Evolutionary conservation across 768 basidiomycete species (phyloP).

Genomic region (Naganishia vaughanmartiniae): DNA sequence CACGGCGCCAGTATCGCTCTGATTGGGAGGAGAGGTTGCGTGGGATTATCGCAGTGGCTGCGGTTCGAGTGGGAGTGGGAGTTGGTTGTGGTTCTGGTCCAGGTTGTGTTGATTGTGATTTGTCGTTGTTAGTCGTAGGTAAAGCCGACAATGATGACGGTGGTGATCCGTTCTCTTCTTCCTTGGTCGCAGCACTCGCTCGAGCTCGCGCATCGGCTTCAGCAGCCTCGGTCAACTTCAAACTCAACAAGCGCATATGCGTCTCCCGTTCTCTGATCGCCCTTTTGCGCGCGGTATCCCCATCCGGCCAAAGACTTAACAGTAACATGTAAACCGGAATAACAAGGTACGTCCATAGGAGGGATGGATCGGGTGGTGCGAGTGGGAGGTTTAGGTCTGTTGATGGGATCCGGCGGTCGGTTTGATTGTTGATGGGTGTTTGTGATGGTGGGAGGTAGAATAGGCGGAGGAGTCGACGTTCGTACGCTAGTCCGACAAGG

Average conservation of each 20-base stretch:
- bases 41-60: constrained; percentile 6
- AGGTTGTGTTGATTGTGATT: not conserved
- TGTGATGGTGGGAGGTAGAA: constrained; percentile 17
- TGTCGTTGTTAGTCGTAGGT: not conserved
- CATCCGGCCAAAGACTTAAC: constrained; percentile 8
- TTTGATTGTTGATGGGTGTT: not conserved
- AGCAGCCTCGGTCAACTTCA: constrained; percentile 18
- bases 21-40: not conserved
- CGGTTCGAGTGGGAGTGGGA: not conserved
- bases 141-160: too few relatives aligned
- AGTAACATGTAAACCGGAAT: constrained; percentile 13
- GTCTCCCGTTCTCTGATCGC: constrained; percentile 27
- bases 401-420: constrained; percentile 4
- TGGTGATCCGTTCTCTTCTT: too few relatives aligned
- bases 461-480: constrained; percentile 19
- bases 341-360: constrained; percentile 11
- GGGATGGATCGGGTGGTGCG: constrained; percentile 1
- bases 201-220: not conserved
- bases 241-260: constrained; percentile 25
- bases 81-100: not conserved
- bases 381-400: constrained; percentile 10
- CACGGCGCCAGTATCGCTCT: constrained; percentile 19
- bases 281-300: not conserved
- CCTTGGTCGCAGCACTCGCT: not conserved
- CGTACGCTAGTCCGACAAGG: constrained; percentile 17